These are phyloP conservation scores for Calonectria henricotiae DNA, from an alignment of 2,329 filamentous ascomycete genomes.

Conservation along the genomic window DNA sequence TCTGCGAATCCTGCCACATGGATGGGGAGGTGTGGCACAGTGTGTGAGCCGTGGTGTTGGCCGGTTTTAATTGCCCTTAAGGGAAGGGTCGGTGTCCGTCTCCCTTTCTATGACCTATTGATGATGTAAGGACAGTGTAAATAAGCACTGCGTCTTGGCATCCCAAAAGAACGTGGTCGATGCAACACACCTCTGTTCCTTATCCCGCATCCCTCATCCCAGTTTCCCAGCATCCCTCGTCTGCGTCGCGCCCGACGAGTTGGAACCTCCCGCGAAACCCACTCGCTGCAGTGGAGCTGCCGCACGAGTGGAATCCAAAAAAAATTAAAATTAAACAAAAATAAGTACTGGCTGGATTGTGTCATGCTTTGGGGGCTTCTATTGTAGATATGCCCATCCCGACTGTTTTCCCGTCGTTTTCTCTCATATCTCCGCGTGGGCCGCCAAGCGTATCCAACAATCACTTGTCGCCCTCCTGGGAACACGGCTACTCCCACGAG, in stretches of 20 bases:
- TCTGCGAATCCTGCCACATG: conserved; percentile 21
- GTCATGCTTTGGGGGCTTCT: conserved; percentile 5
- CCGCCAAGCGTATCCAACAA: conserved; percentile 23
- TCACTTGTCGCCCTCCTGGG: conserved; percentile 5
- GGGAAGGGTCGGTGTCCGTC: not conserved
- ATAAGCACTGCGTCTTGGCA: not conserved
- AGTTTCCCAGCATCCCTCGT: conserved; percentile 35
- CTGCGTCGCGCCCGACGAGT: conserved; percentile 35
- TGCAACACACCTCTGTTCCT: conserved; percentile 6
- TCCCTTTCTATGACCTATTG: not conserved
- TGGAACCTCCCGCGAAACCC: conserved; percentile 37
- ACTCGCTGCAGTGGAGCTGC: conserved; percentile 26
- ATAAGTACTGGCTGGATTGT: not conserved
- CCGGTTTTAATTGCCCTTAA: conserved; percentile 1
- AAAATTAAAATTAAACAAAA: not conserved
- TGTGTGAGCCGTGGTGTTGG: not conserved
- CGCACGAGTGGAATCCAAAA: conserved; percentile 15
- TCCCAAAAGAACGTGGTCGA: conserved; percentile 10
- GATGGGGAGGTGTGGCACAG: conserved; percentile 9
- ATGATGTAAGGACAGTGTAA: conserved; percentile 24
- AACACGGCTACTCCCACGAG: conserved; percentile 10
- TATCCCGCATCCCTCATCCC: conserved; percentile 35
- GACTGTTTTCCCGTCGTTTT: conserved; percentile 15
- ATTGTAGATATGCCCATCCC: not conserved
- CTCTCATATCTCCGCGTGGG: not conserved